Evolutionary conservation across 345 rosid species (phyloP), one percentile per base, ranked within the genome.

Genomic region (Citrus cavaleriei): DNA sequence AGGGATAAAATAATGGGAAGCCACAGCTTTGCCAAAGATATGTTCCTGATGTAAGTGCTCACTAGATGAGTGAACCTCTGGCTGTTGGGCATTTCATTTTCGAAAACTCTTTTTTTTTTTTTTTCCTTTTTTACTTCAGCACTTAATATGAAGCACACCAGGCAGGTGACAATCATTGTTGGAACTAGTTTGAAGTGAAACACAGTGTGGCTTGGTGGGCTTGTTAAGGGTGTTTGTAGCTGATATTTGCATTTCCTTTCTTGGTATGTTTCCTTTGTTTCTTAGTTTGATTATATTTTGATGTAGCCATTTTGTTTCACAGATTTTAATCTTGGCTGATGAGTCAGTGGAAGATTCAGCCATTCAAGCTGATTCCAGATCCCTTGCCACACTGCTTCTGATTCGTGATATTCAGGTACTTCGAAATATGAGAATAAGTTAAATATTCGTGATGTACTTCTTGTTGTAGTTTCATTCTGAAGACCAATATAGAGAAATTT

Each of bases 271-370:
- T n/a, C 28, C 32, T 32, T 70, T 30, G 38, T 73, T 10, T 76
- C 58, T 40, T 64, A 8, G 42, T 24, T 32, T 49, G 10, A 38
- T 28, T 7, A 16, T 57, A 68, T 73, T 70, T 21, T 58, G 28
- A 76, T 35, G 35, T 12, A 16, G 32, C 22, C 22, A 55, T 49
- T 25, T 78, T 21, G 69, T 80, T 70, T 81, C 10, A 34, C 86
- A 92, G 95, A 92, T 90, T 75, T 79, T 92, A 79, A 92, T 92
- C 85, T 83, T 92, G 84, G 95, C 95, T 67, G 92, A 92, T 69
- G 93, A 92, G 75, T 92, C 91, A 0, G 93, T 92, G 73, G 95
- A 92, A 81, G 95, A 92, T 82, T 92, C 93, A 16, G 92, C 95
- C 61, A 88, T 90, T 83, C 93, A 92, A 88, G 95, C 95, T 67